phyloP scores from a whole-genome alignment of 2,329 filamentous ascomycete species.

The Penicillium sp. region DNA sequence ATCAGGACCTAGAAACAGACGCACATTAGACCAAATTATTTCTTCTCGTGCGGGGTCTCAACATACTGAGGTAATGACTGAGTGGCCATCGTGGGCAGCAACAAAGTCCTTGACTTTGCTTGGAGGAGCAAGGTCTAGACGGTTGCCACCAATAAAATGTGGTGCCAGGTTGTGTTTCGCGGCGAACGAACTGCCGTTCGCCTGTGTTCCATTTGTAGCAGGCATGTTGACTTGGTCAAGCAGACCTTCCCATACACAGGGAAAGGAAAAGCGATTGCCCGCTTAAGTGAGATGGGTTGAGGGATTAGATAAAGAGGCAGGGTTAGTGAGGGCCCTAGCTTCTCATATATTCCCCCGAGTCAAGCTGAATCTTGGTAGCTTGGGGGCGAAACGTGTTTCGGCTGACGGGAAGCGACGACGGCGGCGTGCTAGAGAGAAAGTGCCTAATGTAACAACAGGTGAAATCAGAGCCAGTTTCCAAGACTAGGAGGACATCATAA shows the following conservation, averaged over 20 bases:
- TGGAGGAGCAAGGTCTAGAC: conserved; percentile 72
- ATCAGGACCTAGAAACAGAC: conserved; percentile 73
- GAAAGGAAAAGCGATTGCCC: conserved; percentile 1
- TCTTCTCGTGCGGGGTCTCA: conserved; percentile 14
- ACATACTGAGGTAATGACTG: conserved; percentile 93
- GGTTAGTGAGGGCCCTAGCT: neutral
- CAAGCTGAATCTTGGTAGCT: neutral
- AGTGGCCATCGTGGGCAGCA: conserved; percentile 82
- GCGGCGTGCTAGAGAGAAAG: neutral
- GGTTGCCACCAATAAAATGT: conserved; percentile 97
- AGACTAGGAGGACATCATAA: neutral
- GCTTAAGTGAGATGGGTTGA: neutral
- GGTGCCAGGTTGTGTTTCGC: conserved; percentile 77
- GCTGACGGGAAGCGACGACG: neutral
- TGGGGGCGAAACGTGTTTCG: conserved; percentile 1
- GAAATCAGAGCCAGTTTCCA: neutral
- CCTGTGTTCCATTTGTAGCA: conserved; percentile 39
- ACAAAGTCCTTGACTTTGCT: conserved; percentile 97
- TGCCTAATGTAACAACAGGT: neutral
- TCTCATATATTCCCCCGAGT: conserved; percentile 1
- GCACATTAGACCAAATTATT: neutral
- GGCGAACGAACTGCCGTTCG: conserved; percentile 62
- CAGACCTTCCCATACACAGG: conserved; percentile 10
- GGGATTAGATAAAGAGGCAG: neutral
- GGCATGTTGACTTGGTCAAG: conserved; percentile 32